phyloP scores from a whole-genome alignment of 1,284 basidiomycete genomes.

The Fistulina hepatica region DNA sequence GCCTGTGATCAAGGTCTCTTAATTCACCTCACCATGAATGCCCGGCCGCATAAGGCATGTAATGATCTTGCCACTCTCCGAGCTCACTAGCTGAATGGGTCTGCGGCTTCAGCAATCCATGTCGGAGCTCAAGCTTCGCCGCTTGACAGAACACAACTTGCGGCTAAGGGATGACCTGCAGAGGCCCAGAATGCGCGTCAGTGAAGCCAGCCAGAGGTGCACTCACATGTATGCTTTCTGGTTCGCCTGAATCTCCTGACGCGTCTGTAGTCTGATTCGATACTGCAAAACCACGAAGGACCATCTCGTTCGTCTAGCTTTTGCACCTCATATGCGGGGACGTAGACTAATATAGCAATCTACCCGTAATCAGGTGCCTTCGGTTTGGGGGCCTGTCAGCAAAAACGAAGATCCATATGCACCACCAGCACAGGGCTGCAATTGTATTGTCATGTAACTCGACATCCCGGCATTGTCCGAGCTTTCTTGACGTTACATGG shows the following conservation, averaged over 20 bases:
- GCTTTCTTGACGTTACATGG: no score
- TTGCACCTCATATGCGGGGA: no score
- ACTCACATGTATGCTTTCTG: slow-evolving; percentile 19
- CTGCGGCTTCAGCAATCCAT: slow-evolving; percentile 70
- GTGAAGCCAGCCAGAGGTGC: slow-evolving; percentile 83
- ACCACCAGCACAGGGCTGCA: slow-evolving; percentile 58
- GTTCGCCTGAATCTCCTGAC: slow-evolving; percentile 6
- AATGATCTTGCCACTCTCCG: slow-evolving; percentile 6
- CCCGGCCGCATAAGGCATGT: slow-evolving; percentile 38
- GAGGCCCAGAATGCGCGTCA: slow-evolving; percentile 77
- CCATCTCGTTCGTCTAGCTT: slow-evolving; percentile 51
- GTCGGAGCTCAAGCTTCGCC: slow-evolving; percentile 92
- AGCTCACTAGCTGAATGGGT: slow-evolving; percentile 9
- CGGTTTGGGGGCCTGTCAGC: slow-evolving; percentile 87
- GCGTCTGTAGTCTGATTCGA: slow-evolving; percentile 66
- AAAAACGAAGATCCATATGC: slow-evolving; percentile 87
- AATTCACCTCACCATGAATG: slow-evolving; percentile 28
- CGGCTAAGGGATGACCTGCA: slow-evolving; percentile 84
- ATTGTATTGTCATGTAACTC: slow-evolving; percentile 45
- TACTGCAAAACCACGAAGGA: slow-evolving; percentile 88
- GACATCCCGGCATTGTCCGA: no score
- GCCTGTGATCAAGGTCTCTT: slow-evolving; percentile 13
- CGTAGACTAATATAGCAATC: slow-evolving; percentile 14
- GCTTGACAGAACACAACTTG: slow-evolving; percentile 89
- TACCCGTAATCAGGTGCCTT: slow-evolving; percentile 53